phyloP scores from a whole-genome alignment of 441 rosid species.

The Erodium texanum region DNA sequence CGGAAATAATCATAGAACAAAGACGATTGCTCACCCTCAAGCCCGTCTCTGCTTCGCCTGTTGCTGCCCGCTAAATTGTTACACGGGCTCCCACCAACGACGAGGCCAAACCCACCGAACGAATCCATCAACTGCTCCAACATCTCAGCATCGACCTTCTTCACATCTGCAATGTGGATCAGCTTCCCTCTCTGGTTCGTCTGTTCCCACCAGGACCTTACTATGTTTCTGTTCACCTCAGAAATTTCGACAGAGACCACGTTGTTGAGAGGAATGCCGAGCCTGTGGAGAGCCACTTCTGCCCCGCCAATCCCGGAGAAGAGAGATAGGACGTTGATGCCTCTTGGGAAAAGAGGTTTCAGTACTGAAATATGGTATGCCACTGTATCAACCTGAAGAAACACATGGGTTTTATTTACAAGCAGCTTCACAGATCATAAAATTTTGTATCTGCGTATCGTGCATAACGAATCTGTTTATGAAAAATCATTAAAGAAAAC shows the following conservation, averaged over 20 bases:
- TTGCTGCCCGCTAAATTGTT: conserved; percentile 85
- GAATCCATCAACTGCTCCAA: conserved; percentile 41
- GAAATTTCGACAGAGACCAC: conserved; percentile 75
- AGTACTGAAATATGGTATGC: conserved; percentile 78
- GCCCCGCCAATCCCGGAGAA: conserved; percentile 96
- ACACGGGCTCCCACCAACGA: conserved; percentile 85
- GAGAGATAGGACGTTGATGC: conserved; percentile 69
- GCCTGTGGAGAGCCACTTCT: conserved; percentile 81
- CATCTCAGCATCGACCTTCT: conserved; percentile 29
- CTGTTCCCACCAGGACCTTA: conserved; percentile 78
- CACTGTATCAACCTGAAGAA: conserved; percentile 68
- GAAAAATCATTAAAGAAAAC: conserved; percentile 8
- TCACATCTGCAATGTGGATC: conserved; percentile 43
- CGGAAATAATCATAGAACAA: conserved; percentile 66
- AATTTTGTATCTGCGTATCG: too few relatives aligned
- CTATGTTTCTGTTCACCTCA: conserved; percentile 45
- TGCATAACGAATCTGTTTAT: too few relatives aligned
- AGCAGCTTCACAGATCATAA: too few relatives aligned
- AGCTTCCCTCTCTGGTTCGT: conserved; percentile 64
- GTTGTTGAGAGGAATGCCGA: conserved; percentile 48
- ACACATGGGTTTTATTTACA: too few relatives aligned
- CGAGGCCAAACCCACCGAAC: conserved; percentile 72
- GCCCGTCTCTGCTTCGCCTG: conserved; percentile 54
- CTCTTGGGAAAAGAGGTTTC: conserved; percentile 50
- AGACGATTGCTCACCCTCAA: conserved; percentile 66